Evolutionary conservation across 768 basidiomycete genomes (phyloP).

Genomic region (Lanmaoa rubissima): DNA sequence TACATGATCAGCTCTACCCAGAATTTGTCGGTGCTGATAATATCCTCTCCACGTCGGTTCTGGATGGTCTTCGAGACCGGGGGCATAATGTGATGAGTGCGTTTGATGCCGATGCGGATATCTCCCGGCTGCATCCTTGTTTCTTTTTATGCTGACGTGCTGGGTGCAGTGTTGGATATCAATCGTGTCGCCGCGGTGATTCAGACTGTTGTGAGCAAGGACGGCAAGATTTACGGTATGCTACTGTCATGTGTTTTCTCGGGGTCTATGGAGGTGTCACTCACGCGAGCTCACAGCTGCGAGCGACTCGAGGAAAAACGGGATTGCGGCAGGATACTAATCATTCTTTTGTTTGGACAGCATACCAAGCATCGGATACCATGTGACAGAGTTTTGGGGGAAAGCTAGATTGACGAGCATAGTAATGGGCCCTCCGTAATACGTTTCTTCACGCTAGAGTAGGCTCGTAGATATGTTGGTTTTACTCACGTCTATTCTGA

Average conservation of each 20-base stretch:
- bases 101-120: conserved; percentile 11
- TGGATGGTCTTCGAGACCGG: conserved; percentile 51
- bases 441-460: not conserved
- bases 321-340: conserved; percentile 85
- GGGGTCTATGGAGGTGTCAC: not conserved
- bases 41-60: conserved; percentile 52
- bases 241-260: not conserved
- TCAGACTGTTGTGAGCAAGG: conserved; percentile 55
- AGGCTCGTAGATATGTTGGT: not conserved
- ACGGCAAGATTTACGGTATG: conserved; percentile 65
- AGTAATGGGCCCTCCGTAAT: not conserved
- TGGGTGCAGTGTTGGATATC: conserved; percentile 53
- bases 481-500: not conserved
- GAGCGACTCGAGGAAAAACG: conserved; percentile 90
- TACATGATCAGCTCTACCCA: conserved; percentile 89
- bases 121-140: not conserved
- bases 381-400: not conserved
- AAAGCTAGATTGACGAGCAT: not conserved
- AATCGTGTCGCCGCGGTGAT: conserved; percentile 75
- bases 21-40: conserved; percentile 56
- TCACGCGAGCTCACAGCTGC: conserved; percentile 50
- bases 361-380: too few relatives aligned
- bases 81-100: conserved; percentile 75
- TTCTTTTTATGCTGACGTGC: not conserved
- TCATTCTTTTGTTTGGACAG: not conserved